Conservation (phyloP, 495 filamentous ascomycete genomes). For the Thermochaetoides thermophila region DNA sequence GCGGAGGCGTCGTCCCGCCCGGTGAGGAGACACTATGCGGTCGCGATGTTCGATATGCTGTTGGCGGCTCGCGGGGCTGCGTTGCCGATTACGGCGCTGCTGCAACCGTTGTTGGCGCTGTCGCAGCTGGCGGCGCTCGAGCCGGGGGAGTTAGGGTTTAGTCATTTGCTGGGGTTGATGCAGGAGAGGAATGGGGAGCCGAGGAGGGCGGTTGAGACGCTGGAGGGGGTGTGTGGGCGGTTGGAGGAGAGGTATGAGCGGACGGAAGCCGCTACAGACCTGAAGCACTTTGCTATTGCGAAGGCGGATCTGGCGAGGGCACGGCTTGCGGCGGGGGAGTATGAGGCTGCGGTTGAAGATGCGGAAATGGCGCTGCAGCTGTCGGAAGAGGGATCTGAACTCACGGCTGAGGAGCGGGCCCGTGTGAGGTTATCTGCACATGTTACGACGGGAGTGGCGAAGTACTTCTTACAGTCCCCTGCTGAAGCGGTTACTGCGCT, state of each 20-base stretch:
- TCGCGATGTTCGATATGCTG: constrained; percentile 67
- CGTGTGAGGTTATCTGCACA: constrained; percentile 70
- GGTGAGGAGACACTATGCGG: constrained; percentile 59
- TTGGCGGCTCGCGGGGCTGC: constrained; percentile 35
- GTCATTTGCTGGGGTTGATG: constrained; percentile 67
- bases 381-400: constrained; percentile 43
- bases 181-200: constrained; percentile 63
- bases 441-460: constrained; percentile 69
- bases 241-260: constrained; percentile 73
- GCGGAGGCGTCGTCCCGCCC: constrained; percentile 55
- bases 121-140: constrained; percentile 58
- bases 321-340: constrained; percentile 52
- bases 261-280: constrained; percentile 55
- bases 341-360: constrained; percentile 50
- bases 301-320: constrained; percentile 76
- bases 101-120: constrained; percentile 72
- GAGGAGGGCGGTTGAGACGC: constrained; percentile 43
- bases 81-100: constrained; percentile 43
- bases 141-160: constrained; percentile 49
- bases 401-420: constrained; percentile 36
- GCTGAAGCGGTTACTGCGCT: constrained; percentile 63
- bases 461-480: constrained; percentile 51
- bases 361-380: constrained; percentile 60
- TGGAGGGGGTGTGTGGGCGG: constrained; percentile 48
- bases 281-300: constrained; percentile 65